Evolutionary conservation across 2,329 filamentous ascomycete species (phyloP), one percentile per base, ranked within the genome.

Genomic region (Colletotrichum spaethianum): DNA sequence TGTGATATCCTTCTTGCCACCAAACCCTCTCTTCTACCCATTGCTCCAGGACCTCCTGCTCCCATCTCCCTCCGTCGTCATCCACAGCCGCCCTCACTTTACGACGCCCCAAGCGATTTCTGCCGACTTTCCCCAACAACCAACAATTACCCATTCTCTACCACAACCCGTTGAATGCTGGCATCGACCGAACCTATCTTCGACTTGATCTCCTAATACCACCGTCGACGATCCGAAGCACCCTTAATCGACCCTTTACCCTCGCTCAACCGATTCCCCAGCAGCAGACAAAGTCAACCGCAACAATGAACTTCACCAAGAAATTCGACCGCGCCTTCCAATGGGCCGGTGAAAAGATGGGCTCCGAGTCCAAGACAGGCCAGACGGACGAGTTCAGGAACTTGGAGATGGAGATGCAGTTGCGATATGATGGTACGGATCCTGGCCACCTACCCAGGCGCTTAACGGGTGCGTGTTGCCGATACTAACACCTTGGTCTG

Each of bases 321-420:
- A 98, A 97, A 82, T 91, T 98, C 81, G 96, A 95, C 84, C 93
- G 96, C 80, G 92, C 97, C 87, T 97, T 96, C 86, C 96, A 98
- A 92, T 98, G 96, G 96, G 94, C 95, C 46, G 94, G 94, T 76
- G 96, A 98, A 86, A 94, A 95, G 84, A 98, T 98, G 94, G 96
- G 96, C 77, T 91, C 90, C 75, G 95, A 98, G 83, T 89, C 92
- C 83, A 96, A 95, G 85, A 98, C 96, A 12, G 91, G 88, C 80
- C 91, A 94, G 75, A 93, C 94, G 0, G 95, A 98, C 63, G 93
- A 98, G 79, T 98, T 98, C 89, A 97, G 94, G 84, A 89, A 90
- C 72, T 85, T 98, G 77, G 95, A 98, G 84, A 87, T 90, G 67
- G 96, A 98, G 84, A 98, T 98, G 95, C 88, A 90, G 70, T 86